Evolutionary conservation across 306 rosid genomes (phyloP).

Genomic region (Chamaecrista fasciculata): DNA sequence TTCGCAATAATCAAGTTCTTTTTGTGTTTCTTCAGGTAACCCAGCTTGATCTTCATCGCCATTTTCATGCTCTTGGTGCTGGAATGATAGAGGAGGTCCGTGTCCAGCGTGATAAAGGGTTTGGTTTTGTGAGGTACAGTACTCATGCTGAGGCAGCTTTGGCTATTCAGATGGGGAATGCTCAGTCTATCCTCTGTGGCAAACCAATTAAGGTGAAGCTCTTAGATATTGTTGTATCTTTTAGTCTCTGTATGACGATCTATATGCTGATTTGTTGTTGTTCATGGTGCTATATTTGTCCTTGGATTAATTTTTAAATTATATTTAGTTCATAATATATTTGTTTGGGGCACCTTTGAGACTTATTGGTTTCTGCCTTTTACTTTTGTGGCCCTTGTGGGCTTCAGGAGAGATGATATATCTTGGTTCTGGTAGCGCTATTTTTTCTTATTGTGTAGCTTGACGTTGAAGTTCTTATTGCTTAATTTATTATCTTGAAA

Average conservation of each 20-base stretch:
- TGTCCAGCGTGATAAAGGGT: slow-evolving; percentile 93
- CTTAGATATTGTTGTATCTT: neutral
- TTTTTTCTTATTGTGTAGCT: no score
- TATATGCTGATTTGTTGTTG: neutral
- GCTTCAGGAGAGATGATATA: no score
- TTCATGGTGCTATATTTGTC: neutral
- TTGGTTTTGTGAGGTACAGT: slow-evolving; percentile 92
- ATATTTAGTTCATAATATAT: no score
- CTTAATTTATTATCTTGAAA: no score
- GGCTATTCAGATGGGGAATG: slow-evolving; percentile 92
- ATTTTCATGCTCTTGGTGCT: slow-evolving; percentile 86
- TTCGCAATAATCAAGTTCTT: neutral
- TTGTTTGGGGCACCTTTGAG: no score
- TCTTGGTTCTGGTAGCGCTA: no score
- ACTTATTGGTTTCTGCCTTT: neutral
- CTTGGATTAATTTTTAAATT: neutral
- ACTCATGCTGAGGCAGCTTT: slow-evolving; percentile 89
- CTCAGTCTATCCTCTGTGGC: slow-evolving; percentile 69
- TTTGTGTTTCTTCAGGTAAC: slow-evolving; percentile 50
- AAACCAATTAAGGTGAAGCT: slow-evolving; percentile 77
- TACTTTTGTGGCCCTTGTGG: no score
- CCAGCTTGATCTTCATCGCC: slow-evolving; percentile 91
- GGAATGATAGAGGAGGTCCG: slow-evolving; percentile 96
- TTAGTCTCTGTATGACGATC: neutral
- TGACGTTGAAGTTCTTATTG: no score